Conservation (phyloP, 345 rosid genomes). For the Triadica sebifera region DNA sequence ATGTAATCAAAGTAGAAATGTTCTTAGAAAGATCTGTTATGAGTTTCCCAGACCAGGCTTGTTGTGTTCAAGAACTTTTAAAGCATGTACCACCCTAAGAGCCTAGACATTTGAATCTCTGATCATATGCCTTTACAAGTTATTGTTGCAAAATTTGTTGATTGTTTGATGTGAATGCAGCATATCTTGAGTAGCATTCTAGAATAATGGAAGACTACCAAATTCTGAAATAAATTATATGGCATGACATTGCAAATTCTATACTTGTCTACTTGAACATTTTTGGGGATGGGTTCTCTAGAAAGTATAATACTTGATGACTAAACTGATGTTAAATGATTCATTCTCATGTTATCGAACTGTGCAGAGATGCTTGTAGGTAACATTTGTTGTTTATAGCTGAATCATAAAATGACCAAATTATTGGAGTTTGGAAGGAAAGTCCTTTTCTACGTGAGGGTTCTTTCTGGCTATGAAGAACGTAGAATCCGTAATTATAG, state of each 20-base stretch:
- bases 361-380: constrained; percentile 11
- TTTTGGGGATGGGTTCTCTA: neutral
- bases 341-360: neutral
- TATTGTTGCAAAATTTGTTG: too few relatives aligned
- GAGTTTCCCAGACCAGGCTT: neutral
- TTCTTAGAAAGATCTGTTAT: neutral
- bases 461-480: constrained; percentile 93
- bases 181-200: neutral
- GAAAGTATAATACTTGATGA: neutral
- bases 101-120: neutral
- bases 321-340: neutral
- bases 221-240: neutral
- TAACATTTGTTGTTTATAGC: neutral
- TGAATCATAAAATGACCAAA: constrained; percentile 50
- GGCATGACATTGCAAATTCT: neutral
- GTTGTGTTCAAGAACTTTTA: neutral
- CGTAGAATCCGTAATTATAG: constrained; percentile 70
- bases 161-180: neutral
- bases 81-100: neutral
- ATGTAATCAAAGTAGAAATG: neutral
- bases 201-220: neutral
- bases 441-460: constrained; percentile 77
- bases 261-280: neutral
- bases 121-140: too few relatives aligned
- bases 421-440: constrained; percentile 78